These are phyloP conservation scores for Arabidopsis lyrata DNA, from an alignment of 441 rosid species.

Conservation along the genomic window DNA sequence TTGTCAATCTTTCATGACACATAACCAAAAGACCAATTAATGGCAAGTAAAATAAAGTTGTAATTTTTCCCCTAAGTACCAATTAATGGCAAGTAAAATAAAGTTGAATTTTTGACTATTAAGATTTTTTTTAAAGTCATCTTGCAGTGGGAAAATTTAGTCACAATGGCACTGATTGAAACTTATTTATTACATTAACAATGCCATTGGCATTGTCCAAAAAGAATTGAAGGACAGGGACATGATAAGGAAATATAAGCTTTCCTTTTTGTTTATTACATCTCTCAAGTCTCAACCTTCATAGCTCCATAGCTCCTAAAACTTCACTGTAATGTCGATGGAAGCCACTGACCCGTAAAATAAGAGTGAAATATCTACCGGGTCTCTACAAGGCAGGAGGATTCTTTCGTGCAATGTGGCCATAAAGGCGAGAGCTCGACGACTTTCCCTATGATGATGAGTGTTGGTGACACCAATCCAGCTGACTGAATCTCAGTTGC, in stretches of 20 bases:
- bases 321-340: constrained; percentile 14
- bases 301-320: constrained; percentile 18
- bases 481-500: constrained; percentile 61
- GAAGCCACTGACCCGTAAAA: not conserved
- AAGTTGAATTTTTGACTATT: too few species aligned
- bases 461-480: constrained; percentile 79
- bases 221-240: constrained; percentile 4
- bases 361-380: constrained; percentile 29
- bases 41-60: too few species aligned
- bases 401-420: constrained; percentile 59
- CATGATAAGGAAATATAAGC: constrained; percentile 11
- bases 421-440: constrained; percentile 90
- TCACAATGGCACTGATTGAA: not conserved
- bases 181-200: constrained; percentile 31
- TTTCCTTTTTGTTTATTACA: not conserved
- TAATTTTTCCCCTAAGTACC: too few species aligned
- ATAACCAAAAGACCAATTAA: too few species aligned
- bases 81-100: too few species aligned
- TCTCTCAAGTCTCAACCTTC: constrained; percentile 29
- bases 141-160: not conserved
- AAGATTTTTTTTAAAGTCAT: too few species aligned
- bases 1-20: too few species aligned
- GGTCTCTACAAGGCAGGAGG: constrained; percentile 57
- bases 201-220: constrained; percentile 17
- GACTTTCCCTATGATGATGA: constrained; percentile 87